These are phyloP conservation scores for Pneumocystis murina DNA, from an alignment of 1,139 yeast genomes.

Conservation along the genomic window DNA sequence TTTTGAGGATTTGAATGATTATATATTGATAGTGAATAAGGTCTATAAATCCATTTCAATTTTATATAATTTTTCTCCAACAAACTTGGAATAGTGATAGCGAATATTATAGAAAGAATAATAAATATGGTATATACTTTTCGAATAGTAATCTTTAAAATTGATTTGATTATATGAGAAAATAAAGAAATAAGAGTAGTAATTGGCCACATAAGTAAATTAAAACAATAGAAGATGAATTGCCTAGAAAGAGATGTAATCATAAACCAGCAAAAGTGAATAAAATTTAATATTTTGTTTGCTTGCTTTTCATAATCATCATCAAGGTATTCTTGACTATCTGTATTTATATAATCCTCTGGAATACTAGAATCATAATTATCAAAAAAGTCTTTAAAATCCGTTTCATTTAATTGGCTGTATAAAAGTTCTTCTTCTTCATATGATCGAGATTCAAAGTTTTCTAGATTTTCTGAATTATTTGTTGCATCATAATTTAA, in stretches of 20 bases:
- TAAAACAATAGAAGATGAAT: neutral
- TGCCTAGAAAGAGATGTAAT: neutral
- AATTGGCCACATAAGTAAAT: neutral
- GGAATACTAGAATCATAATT: neutral
- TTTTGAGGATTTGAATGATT: neutral
- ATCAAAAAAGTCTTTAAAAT: neutral
- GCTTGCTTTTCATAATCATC: neutral
- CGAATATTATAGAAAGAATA: neutral
- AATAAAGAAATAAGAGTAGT: neutral
- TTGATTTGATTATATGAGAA: neutral
- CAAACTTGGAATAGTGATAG: neutral
- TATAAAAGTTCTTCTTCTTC: neutral
- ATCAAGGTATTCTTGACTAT: neutral
- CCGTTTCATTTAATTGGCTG: neutral
- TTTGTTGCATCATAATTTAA: neutral
- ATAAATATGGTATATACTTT: neutral
- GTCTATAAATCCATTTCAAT: neutral
- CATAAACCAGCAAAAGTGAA: neutral
- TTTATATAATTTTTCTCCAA: neutral
- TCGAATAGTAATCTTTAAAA: neutral
- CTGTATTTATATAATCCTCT: neutral
- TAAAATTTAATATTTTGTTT: neutral
- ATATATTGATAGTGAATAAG: neutral
- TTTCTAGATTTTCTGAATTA: neutral
- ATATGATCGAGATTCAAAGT: neutral